Percentiles rank a stretch among this genome's conserved stretches.
phyloP scores from a whole-genome alignment of 257 asterid species.

The Fraxinus cuspidata region DNA sequence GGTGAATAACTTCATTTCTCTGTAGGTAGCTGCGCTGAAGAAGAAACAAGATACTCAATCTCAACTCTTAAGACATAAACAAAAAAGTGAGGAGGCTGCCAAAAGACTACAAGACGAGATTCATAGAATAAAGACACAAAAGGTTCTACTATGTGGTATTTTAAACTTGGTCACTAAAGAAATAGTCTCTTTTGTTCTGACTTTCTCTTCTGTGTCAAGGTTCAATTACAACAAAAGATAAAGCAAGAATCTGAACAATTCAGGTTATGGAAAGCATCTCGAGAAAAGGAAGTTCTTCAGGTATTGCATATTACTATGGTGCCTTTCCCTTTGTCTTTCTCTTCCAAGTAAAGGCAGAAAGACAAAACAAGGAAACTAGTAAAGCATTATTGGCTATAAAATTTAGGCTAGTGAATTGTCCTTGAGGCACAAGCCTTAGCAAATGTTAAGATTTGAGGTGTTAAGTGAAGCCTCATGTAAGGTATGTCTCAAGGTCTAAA shows the following conservation, averaged over 20 bases:
- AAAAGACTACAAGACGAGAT: slow-evolving; percentile 84
- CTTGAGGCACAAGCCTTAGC: neutral
- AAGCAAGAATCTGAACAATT: slow-evolving; percentile 98
- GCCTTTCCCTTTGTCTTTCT: neutral
- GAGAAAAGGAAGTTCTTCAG: slow-evolving; percentile 99
- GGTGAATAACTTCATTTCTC: slow-evolving; percentile 25
- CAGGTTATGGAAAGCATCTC: slow-evolving; percentile 90
- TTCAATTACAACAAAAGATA: slow-evolving; percentile 95
- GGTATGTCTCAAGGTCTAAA: neutral
- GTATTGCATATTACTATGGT: slow-evolving; percentile 34
- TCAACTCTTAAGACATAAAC: slow-evolving; percentile 90
- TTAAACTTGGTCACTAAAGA: slow-evolving; percentile 16
- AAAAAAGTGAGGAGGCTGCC: slow-evolving; percentile 96
- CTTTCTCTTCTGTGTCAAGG: slow-evolving; percentile 46
- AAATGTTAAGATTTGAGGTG: neutral
- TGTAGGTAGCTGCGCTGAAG: slow-evolving; percentile 85
- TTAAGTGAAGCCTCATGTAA: neutral
- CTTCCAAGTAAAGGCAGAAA: slow-evolving; percentile 1
- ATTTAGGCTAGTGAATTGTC: neutral
- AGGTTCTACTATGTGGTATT: slow-evolving; percentile 45
- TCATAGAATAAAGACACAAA: slow-evolving; percentile 87
- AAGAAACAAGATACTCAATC: slow-evolving; percentile 98
- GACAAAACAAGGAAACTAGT: neutral
- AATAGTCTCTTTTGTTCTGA: slow-evolving; percentile 27
- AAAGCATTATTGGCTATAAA: neutral